These are phyloP conservation scores for Orbilia brochopaga DNA, from an alignment of 2,329 filamentous ascomycete species.

Conservation along the genomic window DNA sequence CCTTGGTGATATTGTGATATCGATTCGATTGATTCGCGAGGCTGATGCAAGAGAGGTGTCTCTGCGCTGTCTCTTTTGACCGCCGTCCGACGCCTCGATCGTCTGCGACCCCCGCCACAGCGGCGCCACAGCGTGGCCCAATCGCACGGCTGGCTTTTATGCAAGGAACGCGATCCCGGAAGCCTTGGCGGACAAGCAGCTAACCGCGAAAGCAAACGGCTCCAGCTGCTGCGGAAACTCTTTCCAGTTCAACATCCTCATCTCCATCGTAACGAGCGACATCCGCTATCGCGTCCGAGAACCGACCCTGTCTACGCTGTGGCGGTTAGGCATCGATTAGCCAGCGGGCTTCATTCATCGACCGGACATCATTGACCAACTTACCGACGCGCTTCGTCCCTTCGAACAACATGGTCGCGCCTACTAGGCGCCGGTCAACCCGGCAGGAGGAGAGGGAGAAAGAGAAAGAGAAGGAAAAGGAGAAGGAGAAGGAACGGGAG, in stretches of 20 bases:
- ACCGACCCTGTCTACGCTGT: too few relatives aligned
- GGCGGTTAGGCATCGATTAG: not conserved
- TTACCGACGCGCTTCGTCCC: not conserved
- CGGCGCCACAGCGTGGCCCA: conserved; percentile 19
- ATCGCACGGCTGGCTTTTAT: conserved; percentile 28
- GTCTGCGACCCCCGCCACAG: not conserved
- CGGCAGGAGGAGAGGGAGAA: conserved; percentile 34
- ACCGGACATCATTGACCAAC: not conserved
- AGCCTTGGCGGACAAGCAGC: conserved; percentile 14
- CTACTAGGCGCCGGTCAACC: conserved; percentile 43
- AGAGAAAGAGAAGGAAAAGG: conserved; percentile 42
- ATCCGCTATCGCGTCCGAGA: not conserved
- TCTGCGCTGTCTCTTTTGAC: too few relatives aligned
- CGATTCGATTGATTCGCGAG: too few relatives aligned
- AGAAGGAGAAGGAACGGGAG: conserved; percentile 24
- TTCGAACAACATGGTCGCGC: conserved; percentile 23
- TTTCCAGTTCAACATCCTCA: conserved; percentile 31
- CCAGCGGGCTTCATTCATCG: not conserved
- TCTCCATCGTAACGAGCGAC: conserved; percentile 2
- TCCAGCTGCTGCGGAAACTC: conserved; percentile 18
- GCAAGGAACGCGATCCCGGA: conserved; percentile 43
- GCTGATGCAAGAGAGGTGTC: too few relatives aligned
- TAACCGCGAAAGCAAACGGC: conserved; percentile 18
- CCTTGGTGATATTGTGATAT: too few relatives aligned
- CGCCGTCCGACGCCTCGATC: not conserved